Evolutionary conservation across 2,329 filamentous ascomycete genomes (phyloP).

Genomic region (Ophiostoma tasmaniense): DNA sequence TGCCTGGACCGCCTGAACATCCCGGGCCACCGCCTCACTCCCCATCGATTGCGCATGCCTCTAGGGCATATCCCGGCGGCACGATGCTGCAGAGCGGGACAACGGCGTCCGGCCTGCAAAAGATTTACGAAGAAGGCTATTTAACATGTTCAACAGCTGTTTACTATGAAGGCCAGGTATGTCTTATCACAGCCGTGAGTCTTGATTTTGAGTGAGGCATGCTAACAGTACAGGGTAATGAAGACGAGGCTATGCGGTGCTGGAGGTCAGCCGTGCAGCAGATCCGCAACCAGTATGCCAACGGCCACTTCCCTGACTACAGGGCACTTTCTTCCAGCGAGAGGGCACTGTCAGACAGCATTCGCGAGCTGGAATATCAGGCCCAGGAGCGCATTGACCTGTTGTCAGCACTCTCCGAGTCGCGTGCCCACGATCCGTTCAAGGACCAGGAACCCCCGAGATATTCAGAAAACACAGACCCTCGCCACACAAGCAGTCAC

Average conservation of each 20-base stretch:
- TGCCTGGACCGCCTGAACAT: neutral
- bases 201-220: neutral
- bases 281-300: constrained; percentile 78
- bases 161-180: constrained; percentile 88
- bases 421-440: constrained; percentile 38
- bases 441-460: constrained; percentile 18
- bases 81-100: constrained; percentile 46
- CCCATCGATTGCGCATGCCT: constrained; percentile 17
- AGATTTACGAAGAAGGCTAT: constrained; percentile 96
- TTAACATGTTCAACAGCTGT: constrained; percentile 90
- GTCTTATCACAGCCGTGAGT: constrained; percentile 13
- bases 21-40: neutral
- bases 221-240: constrained; percentile 61
- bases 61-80: constrained; percentile 20
- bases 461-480: neutral
- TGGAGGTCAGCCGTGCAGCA: constrained; percentile 85
- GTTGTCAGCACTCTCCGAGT: constrained; percentile 67
- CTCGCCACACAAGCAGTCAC: neutral
- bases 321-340: constrained; percentile 63
- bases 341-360: constrained; percentile 68
- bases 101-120: constrained; percentile 68
- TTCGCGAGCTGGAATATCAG: constrained; percentile 76
- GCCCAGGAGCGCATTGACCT: constrained; percentile 90
- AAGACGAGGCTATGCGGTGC: constrained; percentile 79
- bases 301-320: constrained; percentile 32